phyloP scores from a whole-genome alignment of 257 asterid genomes.

The Solanum tacnaense region DNA sequence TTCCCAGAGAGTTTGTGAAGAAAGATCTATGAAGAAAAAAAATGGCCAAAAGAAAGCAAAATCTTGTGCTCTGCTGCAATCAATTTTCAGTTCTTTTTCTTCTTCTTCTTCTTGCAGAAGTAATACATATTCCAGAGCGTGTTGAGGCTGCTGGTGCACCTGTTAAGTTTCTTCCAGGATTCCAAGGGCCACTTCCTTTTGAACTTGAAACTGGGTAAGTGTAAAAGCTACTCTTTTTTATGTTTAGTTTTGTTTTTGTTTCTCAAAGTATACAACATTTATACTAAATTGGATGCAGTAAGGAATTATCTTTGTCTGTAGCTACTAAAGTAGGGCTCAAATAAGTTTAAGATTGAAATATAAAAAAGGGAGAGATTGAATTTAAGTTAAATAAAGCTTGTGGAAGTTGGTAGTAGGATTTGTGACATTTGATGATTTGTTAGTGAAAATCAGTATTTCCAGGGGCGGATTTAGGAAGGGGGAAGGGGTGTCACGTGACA shows the following conservation, averaged over 20 bases:
- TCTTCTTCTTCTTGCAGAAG: neutral
- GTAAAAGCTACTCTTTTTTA: neutral
- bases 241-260: neutral
- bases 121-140: neutral
- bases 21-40: neutral
- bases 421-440: neutral
- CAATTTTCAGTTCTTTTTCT: neutral
- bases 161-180: constrained; percentile 18
- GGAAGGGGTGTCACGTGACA: no score
- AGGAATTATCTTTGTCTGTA: neutral
- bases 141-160: neutral
- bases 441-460: neutral
- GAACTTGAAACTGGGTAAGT: constrained; percentile 28
- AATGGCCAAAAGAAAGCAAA: neutral
- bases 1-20: neutral
- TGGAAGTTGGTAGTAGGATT: neutral
- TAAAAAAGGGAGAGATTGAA: neutral
- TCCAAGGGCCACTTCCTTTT: constrained; percentile 20
- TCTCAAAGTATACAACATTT: neutral
- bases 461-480: no score
- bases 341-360: neutral
- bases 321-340: neutral
- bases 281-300: neutral
- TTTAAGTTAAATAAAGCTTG: neutral
- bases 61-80: neutral